A percentile compares a stretch with the other conserved stretches of the same genome.
These are phyloP conservation scores for Talaromyces ruber DNA, from an alignment of 495 filamentous ascomycete species.

Conservation along the genomic window DNA sequence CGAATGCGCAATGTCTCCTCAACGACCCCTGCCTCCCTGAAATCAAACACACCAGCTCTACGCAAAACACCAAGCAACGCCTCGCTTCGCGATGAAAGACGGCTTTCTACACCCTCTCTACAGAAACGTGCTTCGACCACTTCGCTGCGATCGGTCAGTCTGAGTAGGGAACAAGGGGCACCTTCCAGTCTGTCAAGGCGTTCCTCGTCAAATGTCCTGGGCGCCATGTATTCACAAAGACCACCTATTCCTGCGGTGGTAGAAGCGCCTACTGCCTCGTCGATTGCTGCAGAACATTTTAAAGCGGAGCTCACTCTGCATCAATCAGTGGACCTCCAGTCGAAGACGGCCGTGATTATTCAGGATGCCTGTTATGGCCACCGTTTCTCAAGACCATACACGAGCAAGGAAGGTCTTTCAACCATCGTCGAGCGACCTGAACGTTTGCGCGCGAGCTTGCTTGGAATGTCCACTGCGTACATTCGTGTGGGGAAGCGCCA, in stretches of 20 bases:
- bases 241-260: constrained; percentile 12
- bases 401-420: constrained; percentile 51
- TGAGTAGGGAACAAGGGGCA: constrained; percentile 18
- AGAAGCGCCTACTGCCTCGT: constrained; percentile 49
- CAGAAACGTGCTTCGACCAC: constrained; percentile 36
- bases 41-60: constrained; percentile 23
- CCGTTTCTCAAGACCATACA: constrained; percentile 73
- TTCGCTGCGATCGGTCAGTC: constrained; percentile 30
- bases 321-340: constrained; percentile 36
- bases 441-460: constrained; percentile 71
- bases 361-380: constrained; percentile 95
- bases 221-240: constrained; percentile 20
- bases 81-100: constrained; percentile 41
- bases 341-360: constrained; percentile 71
- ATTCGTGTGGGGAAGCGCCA: constrained; percentile 78
- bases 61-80: constrained; percentile 43
- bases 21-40: constrained; percentile 16
- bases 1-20: constrained; percentile 14
- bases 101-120: constrained; percentile 32
- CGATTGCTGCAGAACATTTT: constrained; percentile 64
- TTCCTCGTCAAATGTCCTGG: constrained; percentile 37
- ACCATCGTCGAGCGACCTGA: constrained; percentile 90
- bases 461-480: constrained; percentile 83
- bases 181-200: constrained; percentile 32
- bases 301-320: constrained; percentile 59